phyloP scores from a whole-genome alignment of 306 rosid genomes.

The Sechiopsis laciniata region DNA sequence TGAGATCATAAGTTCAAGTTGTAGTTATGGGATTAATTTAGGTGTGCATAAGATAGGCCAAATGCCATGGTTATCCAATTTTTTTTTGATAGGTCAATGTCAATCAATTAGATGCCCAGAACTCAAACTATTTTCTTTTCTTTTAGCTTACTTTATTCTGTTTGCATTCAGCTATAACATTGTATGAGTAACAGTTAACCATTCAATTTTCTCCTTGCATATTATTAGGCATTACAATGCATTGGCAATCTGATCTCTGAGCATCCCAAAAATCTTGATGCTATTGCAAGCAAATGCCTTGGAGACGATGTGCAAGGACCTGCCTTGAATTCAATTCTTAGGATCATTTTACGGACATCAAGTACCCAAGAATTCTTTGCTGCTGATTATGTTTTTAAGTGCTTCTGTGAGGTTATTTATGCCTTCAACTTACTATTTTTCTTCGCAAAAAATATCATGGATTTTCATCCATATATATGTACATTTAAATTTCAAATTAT shows the following conservation, averaged over 20 bases:
- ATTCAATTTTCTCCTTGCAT: conserved; percentile 22
- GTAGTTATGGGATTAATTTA: background rate
- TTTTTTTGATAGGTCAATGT: background rate
- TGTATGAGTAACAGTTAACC: background rate
- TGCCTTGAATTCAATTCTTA: conserved; percentile 75
- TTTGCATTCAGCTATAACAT: conserved; percentile 7
- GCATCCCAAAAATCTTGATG: conserved; percentile 68
- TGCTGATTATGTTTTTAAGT: conserved; percentile 75
- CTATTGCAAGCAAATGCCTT: conserved; percentile 67
- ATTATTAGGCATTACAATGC: conserved; percentile 66
- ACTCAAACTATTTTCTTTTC: background rate
- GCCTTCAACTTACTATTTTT: conserved; percentile 11
- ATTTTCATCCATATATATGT: conserved; percentile 4
- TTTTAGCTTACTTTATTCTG: background rate
- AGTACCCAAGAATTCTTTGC: conserved; percentile 79
- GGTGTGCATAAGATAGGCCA: background rate
- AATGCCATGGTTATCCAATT: background rate
- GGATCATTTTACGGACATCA: conserved; percentile 80
- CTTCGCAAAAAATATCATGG: conserved; percentile 4
- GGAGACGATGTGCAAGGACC: conserved; percentile 85
- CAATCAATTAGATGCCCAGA: background rate
- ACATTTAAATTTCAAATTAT: background rate
- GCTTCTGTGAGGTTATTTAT: conserved; percentile 81
- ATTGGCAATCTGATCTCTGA: conserved; percentile 74
- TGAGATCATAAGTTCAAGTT: background rate